Evolutionary conservation across 306 rosid genomes (phyloP), one percentile per base, ranked within the genome.

Genomic region (Gastrolobium bilobum): DNA sequence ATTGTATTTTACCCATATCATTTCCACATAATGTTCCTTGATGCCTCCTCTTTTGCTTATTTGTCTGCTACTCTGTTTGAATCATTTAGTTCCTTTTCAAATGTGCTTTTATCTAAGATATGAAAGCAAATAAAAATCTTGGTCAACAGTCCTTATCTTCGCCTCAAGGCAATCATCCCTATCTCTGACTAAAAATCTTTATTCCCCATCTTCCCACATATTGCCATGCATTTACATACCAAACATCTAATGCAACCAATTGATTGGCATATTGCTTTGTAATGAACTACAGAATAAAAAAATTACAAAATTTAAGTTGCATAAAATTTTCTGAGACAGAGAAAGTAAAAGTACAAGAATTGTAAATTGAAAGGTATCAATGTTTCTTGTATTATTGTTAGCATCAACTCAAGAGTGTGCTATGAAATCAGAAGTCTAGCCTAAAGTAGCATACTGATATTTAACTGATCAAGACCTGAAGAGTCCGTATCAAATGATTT

Each of bases 181-280:
- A 54, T 54, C 50, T 70, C 64, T 53, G 76, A 53, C 46, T 14
- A 6, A 54, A 54, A 53, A 71, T 15, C 51, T 38, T 54, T 31
- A 39, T 5, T 29, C 31, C 54, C 14, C 30, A 56, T 56, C 31
- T 56, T 40, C 64, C 15, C 54, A 72, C 42, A 29, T 10, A 56
- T 39, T 71, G 20, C 53, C 77, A 72, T 56, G 53, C 42, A 26
- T 40, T 71, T 53, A 15, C 62, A 37, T 5, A 11, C 73, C 50
- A 71, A 53, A 38, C 9, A 38, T 71, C 40, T 8, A 51, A 71
- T 15, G 61, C 7, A 51, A 35, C 76, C 42, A 56, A 73, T 56
- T 56, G 4, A 56, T 56, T 10, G 66, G 14, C 3, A 73, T 11
- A 40, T 51, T 69, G 13, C 60, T 69, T 30, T 52, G 29, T 33